These are phyloP conservation scores for Smallanthus sonchifolius DNA, from an alignment of 129 eudicot genomes.

Conservation along the genomic window DNA sequence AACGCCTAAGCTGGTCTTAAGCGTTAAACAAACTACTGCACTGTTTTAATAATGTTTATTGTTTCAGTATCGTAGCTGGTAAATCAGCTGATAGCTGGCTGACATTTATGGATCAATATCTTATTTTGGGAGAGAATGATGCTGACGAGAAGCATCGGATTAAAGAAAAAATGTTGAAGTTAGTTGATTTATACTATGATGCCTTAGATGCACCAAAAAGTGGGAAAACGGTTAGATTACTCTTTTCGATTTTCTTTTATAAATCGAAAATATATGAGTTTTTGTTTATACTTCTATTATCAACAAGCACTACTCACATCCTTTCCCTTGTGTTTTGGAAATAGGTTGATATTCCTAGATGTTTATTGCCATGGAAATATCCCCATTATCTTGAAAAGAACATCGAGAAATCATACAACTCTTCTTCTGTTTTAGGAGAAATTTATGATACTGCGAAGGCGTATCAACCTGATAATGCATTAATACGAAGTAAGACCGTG, in stretches of 20 bases:
- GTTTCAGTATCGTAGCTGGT: constrained; percentile 52
- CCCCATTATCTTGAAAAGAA: constrained; percentile 63
- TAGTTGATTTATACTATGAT: constrained; percentile 75
- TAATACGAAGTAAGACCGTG: constrained; percentile 33
- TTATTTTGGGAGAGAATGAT: constrained; percentile 35
- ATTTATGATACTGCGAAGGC: constrained; percentile 40
- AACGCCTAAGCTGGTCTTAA: not conserved
- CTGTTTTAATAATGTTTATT: constrained; percentile 8
- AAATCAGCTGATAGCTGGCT: constrained; percentile 71
- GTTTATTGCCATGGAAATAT: constrained; percentile 31
- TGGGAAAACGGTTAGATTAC: constrained; percentile 51
- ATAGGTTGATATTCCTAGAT: constrained; percentile 51
- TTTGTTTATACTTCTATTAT: not conserved
- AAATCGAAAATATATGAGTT: not conserved
- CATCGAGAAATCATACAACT: constrained; percentile 6
- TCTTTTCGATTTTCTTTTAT: not conserved
- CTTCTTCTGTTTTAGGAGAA: constrained; percentile 61
- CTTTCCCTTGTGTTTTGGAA: constrained; percentile 3
- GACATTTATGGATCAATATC: constrained; percentile 49
- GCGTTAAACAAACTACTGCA: not conserved
- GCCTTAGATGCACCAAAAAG: constrained; percentile 91
- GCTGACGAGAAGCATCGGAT: constrained; percentile 23
- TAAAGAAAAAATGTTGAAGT: constrained; percentile 32
- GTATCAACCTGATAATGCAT: constrained; percentile 19
- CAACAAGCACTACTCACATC: constrained; percentile 5